Percentiles rank a stretch among this genome's conserved stretches.
Conservation (phyloP, 352 stramenopile genomes). For the Plasmopara viticola region DNA sequence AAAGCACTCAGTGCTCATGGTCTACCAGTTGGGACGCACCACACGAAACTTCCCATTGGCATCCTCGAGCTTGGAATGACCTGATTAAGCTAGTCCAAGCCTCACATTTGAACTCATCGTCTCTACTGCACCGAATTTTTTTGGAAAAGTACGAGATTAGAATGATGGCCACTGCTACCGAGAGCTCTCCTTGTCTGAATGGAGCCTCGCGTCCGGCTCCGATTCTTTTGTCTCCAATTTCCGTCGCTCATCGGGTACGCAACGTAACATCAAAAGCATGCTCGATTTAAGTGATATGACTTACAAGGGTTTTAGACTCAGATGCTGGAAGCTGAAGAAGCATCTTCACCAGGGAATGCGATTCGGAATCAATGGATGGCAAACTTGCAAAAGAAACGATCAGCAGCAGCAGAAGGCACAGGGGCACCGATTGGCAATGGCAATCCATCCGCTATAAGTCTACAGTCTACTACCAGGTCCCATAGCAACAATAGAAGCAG, state of each 20-base stretch:
- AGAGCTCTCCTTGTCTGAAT: slow-evolving; percentile 18
- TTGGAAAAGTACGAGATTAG: slow-evolving; percentile 13
- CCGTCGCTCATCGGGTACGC: slow-evolving; percentile 42
- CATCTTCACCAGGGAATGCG: slow-evolving; percentile 36
- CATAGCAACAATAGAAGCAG: slow-evolving; percentile 19
- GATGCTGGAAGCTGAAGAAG: slow-evolving; percentile 22
- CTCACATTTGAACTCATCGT: slow-evolving; percentile 33
- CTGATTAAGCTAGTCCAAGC: background rate
- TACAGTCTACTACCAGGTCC: slow-evolving; percentile 11
- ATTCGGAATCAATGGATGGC: slow-evolving; percentile 81
- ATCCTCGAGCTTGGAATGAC: slow-evolving; percentile 14
- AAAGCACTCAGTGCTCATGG: slow-evolving; percentile 25
- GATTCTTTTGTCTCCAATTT: slow-evolving; percentile 47
- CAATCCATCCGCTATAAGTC: slow-evolving; percentile 16
- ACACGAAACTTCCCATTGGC: slow-evolving; percentile 31
- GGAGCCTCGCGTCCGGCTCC: slow-evolving; percentile 12
- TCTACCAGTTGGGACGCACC: slow-evolving; percentile 18
- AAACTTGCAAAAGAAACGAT: slow-evolving; percentile 74
- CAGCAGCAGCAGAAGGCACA: slow-evolving; percentile 27
- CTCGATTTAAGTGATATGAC: background rate
- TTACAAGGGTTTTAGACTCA: slow-evolving; percentile 14
- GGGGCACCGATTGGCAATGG: slow-evolving; percentile 20
- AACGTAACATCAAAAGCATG: background rate
- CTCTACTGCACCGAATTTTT: slow-evolving; percentile 10
- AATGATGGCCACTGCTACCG: slow-evolving; percentile 28